These are phyloP conservation scores for Anisogramma anomala DNA, from an alignment of 2,329 filamentous ascomycete genomes.

Conservation along the genomic window DNA sequence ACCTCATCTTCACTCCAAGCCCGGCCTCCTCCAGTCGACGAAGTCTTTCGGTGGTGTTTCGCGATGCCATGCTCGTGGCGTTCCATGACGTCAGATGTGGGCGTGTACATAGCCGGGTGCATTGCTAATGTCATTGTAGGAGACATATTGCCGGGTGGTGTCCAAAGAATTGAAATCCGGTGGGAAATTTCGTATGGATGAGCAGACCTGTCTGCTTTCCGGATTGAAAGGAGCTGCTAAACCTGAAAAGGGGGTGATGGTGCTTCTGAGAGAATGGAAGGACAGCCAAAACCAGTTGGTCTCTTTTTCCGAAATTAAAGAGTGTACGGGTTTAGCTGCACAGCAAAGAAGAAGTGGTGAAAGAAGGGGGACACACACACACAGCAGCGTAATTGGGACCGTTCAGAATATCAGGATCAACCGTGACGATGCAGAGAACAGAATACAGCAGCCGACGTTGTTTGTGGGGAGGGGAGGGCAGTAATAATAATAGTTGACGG, in stretches of 20 bases:
- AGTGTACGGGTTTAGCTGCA: slow-evolving; percentile 29
- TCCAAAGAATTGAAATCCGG: slow-evolving; percentile 25
- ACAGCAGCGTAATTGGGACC: slow-evolving; percentile 17
- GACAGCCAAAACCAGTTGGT: slow-evolving; percentile 48
- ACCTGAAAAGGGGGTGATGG: not conserved
- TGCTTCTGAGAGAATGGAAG: slow-evolving; percentile 37
- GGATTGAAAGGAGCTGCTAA: slow-evolving; percentile 26
- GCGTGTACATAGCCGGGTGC: slow-evolving; percentile 34
- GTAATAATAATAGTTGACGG: slow-evolving; percentile 11
- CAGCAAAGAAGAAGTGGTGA: slow-evolving; percentile 23
- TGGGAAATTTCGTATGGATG: slow-evolving; percentile 19
- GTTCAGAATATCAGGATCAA: slow-evolving; percentile 15
- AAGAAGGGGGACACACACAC: slow-evolving; percentile 23
- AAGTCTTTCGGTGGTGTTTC: slow-evolving; percentile 55
- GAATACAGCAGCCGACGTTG: slow-evolving; percentile 20
- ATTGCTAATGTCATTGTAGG: slow-evolving; percentile 36
- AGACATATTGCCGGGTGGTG: slow-evolving; percentile 33
- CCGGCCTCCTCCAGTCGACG: slow-evolving; percentile 62
- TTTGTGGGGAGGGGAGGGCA: slow-evolving; percentile 17
- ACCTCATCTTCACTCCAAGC: slow-evolving; percentile 84
- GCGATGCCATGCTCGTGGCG: slow-evolving; percentile 48
- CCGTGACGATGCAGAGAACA: slow-evolving; percentile 18
- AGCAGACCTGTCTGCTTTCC: slow-evolving; percentile 33
- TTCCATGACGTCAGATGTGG: slow-evolving; percentile 42
- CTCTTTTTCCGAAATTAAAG: slow-evolving; percentile 26